Percentiles rank a stretch among this genome's conserved stretches.
phyloP scores from a whole-genome alignment of 2,329 filamentous ascomycete genomes.

The Polychaeton citri region DNA sequence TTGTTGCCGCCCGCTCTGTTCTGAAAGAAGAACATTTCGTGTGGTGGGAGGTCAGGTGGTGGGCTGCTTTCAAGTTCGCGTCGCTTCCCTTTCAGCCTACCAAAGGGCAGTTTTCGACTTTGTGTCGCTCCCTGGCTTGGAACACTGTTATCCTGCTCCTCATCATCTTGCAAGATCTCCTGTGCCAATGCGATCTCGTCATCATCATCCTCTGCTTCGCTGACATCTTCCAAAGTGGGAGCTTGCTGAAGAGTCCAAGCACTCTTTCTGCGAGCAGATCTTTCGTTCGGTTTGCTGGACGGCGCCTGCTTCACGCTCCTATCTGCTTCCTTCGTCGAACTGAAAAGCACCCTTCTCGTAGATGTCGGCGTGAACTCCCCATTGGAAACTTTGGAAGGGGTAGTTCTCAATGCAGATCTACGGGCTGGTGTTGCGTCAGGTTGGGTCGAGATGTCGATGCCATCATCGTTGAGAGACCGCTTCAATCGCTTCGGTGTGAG shows the following conservation, averaged over 20 bases:
- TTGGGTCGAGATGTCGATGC: no score
- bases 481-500: no score
- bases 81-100: slow-evolving; percentile 40
- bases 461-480: no score
- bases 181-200: slow-evolving; percentile 54
- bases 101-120: slow-evolving; percentile 24
- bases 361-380: slow-evolving; percentile 28
- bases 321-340: slow-evolving; percentile 28
- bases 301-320: slow-evolving; percentile 39
- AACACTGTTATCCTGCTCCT: slow-evolving; percentile 25
- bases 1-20: slow-evolving; percentile 70
- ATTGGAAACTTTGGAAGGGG: slow-evolving; percentile 12
- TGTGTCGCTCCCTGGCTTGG: slow-evolving; percentile 16
- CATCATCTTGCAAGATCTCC: slow-evolving; percentile 52
- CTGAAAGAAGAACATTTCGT: slow-evolving; percentile 89
- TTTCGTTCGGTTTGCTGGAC: slow-evolving; percentile 56
- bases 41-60: slow-evolving; percentile 66
- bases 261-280: slow-evolving; percentile 78
- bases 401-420: slow-evolving; percentile 19
- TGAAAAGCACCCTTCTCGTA: slow-evolving; percentile 32
- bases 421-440: slow-evolving; percentile 18
- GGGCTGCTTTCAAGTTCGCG: slow-evolving; percentile 61
- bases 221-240: slow-evolving; percentile 48
- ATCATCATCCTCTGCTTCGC: slow-evolving; percentile 52
- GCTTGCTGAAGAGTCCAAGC: slow-evolving; percentile 62